Base-by-base conservation (phyloP, 371 early-diverging fungal genomes). In the Mortierella sp. region DNA sequence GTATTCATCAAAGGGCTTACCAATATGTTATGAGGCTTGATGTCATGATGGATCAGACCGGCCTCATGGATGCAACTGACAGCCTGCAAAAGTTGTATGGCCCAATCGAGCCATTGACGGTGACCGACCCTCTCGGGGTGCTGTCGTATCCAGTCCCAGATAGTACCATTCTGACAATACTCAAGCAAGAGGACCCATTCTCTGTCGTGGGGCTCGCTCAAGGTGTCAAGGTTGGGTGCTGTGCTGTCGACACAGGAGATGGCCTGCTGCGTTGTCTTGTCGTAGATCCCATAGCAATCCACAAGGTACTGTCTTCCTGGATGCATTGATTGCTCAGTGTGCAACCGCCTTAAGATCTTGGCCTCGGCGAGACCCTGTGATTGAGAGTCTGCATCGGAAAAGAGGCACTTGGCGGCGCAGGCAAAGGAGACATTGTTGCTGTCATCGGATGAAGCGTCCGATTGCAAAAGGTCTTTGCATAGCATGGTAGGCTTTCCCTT, bases 11-110 rank as follows among this genome's bases (percentile, higher is more conserved):
- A 16, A 10, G 16, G 16, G 42, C 83, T 82, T 73, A 93, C 87
- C 78, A 95, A 64, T 55, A 93, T 80, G 73, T 94, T 95, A 63
- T 95, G 91, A 26, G 92, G 93, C 79, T 96, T 96, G 53, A 96
- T 91, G 59, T 96, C 96, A 65, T 93, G 89, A 79, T 96, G 95
- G 14, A 93, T 84, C 55, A 94, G 74, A 18, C 91, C 89, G 3
- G 76, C 72, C 1, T 79, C 64, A 66, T 94, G 93, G 38, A 93
- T 82, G 51, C 79, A 85, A 24, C 82, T 84, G 16, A 95, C 80
- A 3, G 94, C 93, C 19, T 82, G 61, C 0, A 89, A 76, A 24
- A 94, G 79, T 79, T 94, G 91, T 1, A 85, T 58, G 1, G 91
- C 87, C 94, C 93, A 93, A 41, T 80, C 65, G 28, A 87, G 49